A percentile compares a stretch with the other conserved stretches of the same genome.
These are phyloP conservation scores for Lyophyllum semitale DNA, from an alignment of 768 basidiomycete genomes.

Conservation along the genomic window DNA sequence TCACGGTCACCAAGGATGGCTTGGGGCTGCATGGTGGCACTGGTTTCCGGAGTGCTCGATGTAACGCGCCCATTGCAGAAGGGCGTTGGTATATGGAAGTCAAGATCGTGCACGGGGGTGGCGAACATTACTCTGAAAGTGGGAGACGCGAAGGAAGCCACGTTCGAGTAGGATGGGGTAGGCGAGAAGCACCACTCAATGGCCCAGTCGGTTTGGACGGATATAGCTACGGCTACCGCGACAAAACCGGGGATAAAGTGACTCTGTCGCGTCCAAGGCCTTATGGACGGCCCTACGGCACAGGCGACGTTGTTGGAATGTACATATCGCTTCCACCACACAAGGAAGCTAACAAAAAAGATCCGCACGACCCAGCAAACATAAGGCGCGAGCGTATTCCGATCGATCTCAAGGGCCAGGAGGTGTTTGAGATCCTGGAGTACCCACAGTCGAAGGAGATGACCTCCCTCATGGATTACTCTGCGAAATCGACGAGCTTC, in stretches of 20 bases:
- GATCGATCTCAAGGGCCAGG: slow-evolving; percentile 95
- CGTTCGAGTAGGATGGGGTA: slow-evolving; percentile 88
- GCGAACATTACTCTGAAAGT: slow-evolving; percentile 52
- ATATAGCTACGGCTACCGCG: slow-evolving; percentile 89
- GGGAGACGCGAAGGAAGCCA: slow-evolving; percentile 69
- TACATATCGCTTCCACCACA: slow-evolving; percentile 85
- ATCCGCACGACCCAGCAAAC: slow-evolving; percentile 79
- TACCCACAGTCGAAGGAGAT: slow-evolving; percentile 91
- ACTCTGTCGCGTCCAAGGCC: slow-evolving; percentile 78
- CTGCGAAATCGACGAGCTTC: slow-evolving; percentile 57
- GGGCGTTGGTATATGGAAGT: slow-evolving; percentile 97
- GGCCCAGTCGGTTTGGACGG: slow-evolving; percentile 92
- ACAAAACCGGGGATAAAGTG: slow-evolving; percentile 91
- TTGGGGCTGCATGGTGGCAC: slow-evolving; percentile 76
- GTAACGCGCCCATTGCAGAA: slow-evolving; percentile 85
- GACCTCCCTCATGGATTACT: slow-evolving; percentile 81
- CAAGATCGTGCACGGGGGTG: slow-evolving; percentile 73
- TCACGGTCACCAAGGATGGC: slow-evolving; percentile 80
- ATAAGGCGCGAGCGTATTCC: slow-evolving; percentile 88
- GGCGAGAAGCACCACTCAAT: slow-evolving; percentile 92
- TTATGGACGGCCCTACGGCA: slow-evolving; percentile 72
- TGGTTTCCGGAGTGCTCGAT: slow-evolving; percentile 88
- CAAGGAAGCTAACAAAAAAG: slow-evolving; percentile 56
- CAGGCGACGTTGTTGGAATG: slow-evolving; percentile 92
- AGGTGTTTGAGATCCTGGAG: slow-evolving; percentile 93